Evolutionary conservation across 495 filamentous ascomycete species (phyloP).

Genomic region (Zalerion maritima): DNA sequence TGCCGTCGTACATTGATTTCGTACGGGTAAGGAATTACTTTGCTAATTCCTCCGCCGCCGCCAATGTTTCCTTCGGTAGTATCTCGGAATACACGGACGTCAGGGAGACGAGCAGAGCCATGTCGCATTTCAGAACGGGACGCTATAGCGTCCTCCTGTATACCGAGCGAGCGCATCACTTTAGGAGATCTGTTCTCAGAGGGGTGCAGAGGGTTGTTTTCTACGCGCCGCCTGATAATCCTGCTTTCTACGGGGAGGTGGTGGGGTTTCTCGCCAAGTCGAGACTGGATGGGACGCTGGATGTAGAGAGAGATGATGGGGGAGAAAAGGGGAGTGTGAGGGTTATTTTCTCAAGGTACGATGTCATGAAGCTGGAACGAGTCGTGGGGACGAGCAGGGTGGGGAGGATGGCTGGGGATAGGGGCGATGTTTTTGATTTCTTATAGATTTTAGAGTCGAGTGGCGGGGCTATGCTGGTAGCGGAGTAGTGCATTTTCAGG

Average conservation of each 20-base stretch:
- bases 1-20: constrained; percentile 88
- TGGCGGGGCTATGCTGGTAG: no score
- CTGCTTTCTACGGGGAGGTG: constrained; percentile 76
- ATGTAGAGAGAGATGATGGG: no score
- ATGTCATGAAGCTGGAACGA: constrained; percentile 75
- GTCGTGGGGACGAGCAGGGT: constrained; percentile 69
- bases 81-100: constrained; percentile 77
- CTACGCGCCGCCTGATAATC: constrained; percentile 83
- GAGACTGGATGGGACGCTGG: constrained; percentile 36
- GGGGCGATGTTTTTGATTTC: constrained; percentile 86
- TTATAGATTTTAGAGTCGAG: constrained; percentile 19
- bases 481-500: no score
- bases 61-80: constrained; percentile 60
- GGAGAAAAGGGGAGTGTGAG: constrained; percentile 42
- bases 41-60: constrained; percentile 51
- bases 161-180: constrained; percentile 88
- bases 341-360: constrained; percentile 74
- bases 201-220: constrained; percentile 70
- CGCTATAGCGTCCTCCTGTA: constrained; percentile 75
- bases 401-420: constrained; percentile 58
- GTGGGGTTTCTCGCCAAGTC: constrained; percentile 49
- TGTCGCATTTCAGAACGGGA: constrained; percentile 75
- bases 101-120: constrained; percentile 62
- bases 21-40: constrained; percentile 86
- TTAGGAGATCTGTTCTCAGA: constrained; percentile 63